Conservation (phyloP, 768 basidiomycete genomes). For the Peribolospora kevripleyi region DNA sequence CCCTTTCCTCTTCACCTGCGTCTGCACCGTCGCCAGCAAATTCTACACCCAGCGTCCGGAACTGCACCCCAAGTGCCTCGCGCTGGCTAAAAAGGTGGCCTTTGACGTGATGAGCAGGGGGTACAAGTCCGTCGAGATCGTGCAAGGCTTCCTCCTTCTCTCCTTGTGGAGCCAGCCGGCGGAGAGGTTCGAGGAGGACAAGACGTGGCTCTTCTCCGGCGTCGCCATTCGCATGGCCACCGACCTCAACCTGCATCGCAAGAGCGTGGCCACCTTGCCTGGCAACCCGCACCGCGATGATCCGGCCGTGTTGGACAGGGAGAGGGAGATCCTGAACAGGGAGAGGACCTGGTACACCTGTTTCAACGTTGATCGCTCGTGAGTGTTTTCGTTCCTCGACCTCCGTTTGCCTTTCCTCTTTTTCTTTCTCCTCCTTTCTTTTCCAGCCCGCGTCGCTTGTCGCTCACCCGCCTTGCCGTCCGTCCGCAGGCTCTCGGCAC, state of each 20-base stretch:
- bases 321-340: conserved; percentile 59
- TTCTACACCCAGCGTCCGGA: conserved; percentile 57
- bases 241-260: conserved; percentile 83
- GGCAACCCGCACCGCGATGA: conserved; percentile 27
- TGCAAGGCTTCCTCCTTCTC: conserved; percentile 65
- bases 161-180: conserved; percentile 78
- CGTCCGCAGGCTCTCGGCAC: conserved; percentile 32
- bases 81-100: conserved; percentile 63
- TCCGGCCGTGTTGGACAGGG: conserved; percentile 43
- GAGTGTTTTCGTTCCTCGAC: neutral
- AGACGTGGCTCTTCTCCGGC: conserved; percentile 50
- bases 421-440: too few species aligned
- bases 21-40: conserved; percentile 82
- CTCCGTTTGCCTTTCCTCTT: too few species aligned
- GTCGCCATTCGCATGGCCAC: conserved; percentile 53
- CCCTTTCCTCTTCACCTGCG: conserved; percentile 81
- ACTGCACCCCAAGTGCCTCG: conserved; percentile 45
- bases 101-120: conserved; percentile 29
- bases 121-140: conserved; percentile 60
- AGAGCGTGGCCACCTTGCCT: conserved; percentile 24
- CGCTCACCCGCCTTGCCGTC: neutral
- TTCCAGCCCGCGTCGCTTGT: too few species aligned
- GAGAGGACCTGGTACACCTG: conserved; percentile 68
- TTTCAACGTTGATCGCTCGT: conserved; percentile 14
- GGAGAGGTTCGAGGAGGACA: conserved; percentile 87